A percentile compares a stretch with the other conserved stretches of the same genome.
Evolutionary conservation across 768 basidiomycete genomes (phyloP).

Genomic region (Termitomyces sp.): DNA sequence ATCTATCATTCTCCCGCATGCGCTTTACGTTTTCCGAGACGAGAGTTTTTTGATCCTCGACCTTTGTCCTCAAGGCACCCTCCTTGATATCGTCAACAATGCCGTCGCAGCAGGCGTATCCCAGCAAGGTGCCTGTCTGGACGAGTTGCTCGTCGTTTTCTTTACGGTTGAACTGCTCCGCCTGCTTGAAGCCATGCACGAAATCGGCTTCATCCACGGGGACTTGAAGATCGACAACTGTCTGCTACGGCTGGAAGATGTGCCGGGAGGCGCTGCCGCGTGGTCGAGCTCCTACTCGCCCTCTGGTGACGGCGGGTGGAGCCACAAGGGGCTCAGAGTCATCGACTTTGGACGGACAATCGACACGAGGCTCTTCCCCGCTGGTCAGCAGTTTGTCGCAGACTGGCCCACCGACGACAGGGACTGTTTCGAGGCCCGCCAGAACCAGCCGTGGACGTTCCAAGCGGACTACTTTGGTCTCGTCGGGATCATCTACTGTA

Average conservation of each 20-base stretch:
- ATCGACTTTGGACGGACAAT: constrained; percentile 98
- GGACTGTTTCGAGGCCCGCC: constrained; percentile 89
- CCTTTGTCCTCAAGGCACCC: constrained; percentile 84
- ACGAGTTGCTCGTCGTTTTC: constrained; percentile 92
- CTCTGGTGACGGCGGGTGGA: constrained; percentile 80
- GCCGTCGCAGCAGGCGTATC: constrained; percentile 70
- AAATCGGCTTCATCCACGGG: constrained; percentile 86
- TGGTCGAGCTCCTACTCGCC: constrained; percentile 79
- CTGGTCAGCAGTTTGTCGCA: constrained; percentile 72
- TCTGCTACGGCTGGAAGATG: constrained; percentile 84
- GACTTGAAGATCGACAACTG: constrained; percentile 99
- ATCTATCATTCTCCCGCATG: constrained; percentile 73
- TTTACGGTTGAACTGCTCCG: constrained; percentile 89
- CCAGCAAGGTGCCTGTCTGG: constrained; percentile 76
- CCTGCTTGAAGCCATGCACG: constrained; percentile 77
- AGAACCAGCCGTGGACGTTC: constrained; percentile 83
- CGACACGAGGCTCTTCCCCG: constrained; percentile 78
- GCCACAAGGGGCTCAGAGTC: constrained; percentile 78
- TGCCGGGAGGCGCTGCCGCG: constrained; percentile 59
- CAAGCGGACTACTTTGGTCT: constrained; percentile 98
- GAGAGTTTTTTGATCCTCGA: constrained; percentile 90
- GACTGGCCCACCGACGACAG: constrained; percentile 88
- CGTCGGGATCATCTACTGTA: constrained; percentile 88
- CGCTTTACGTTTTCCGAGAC: constrained; percentile 79
- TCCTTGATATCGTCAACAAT: constrained; percentile 88